Base-by-base conservation (phyloP, 2,329 filamentous ascomycete species). In the Calonectria crousiana region DNA sequence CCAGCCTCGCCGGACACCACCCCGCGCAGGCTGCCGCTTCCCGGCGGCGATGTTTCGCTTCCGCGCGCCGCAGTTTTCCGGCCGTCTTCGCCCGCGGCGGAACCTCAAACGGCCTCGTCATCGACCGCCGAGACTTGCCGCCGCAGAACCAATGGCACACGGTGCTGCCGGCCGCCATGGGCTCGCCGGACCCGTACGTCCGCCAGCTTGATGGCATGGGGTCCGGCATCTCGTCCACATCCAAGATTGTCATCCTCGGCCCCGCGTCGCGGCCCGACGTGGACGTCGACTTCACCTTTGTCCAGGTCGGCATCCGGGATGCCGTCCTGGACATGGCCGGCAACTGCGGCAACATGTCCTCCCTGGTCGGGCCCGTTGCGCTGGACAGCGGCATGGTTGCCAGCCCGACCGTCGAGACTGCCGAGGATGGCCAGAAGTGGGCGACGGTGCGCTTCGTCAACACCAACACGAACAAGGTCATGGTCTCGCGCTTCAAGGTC, bases 341-440 rank as follows among this genome's bases (percentile, higher is more conserved):
- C 30, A 95, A 95, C 78, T 95, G 93, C 81, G 93, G 93, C n/a
- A 95, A 95, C 81, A 93, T 95, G 92, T 91, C 88, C 8, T 88
- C 90, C 51, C 89, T 91, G 0, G 89, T 95, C 58, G 94, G 93
- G 0, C 93, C 93, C 0, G 78, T 79, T 53, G 80, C 80, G 3
- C 84, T 82, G 81, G 84, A 85, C 65, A 75, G 78, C 73, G 83
- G 82, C 14, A 68, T 84, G 69, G 67, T 83, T 8, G 47, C 69
- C 16, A 67, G 71, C 0, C 74, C 74, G 11, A 41, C 52, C 9
- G 71, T 76, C 14, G 74, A 82, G 62, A 36, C 38, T 32, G 82
- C 79, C 18, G 71, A 68, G 0, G 69, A 78, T 26, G 82, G 81
- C 3, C 80, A 82, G 26, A 80, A 79, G 13, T 81, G 83, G 72